These are phyloP conservation scores for Emericellopsis terricola DNA, from an alignment of 495 filamentous ascomycete genomes.

Conservation along the genomic window DNA sequence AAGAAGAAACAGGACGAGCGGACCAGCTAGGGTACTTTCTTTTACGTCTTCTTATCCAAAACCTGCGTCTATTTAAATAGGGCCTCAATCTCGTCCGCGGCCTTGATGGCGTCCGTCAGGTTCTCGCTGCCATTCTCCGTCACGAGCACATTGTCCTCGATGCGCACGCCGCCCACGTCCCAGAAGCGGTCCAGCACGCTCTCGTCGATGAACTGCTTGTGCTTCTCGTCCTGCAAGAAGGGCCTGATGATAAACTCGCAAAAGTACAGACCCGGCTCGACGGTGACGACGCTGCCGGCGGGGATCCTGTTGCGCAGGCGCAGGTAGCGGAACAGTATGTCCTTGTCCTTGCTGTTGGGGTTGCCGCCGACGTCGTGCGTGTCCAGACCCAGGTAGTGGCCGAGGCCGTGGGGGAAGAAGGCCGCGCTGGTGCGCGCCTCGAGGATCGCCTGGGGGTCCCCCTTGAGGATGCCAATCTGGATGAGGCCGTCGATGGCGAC, in stretches of 20 bases:
- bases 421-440: constrained; percentile 57
- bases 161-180: constrained; percentile 72
- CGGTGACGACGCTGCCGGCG: constrained; percentile 65
- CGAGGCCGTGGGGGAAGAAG: constrained; percentile 85
- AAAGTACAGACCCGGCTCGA: constrained; percentile 90
- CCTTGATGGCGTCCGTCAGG: constrained; percentile 60
- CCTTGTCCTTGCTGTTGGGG: constrained; percentile 66
- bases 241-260: constrained; percentile 84
- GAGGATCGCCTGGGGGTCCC: constrained; percentile 52
- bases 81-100: constrained; percentile 49
- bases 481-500: constrained; percentile 68
- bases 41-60: too few species aligned
- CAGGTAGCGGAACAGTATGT: constrained; percentile 73
- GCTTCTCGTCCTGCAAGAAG: constrained; percentile 49
- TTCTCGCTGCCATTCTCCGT: constrained; percentile 64
- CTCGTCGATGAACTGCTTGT: constrained; percentile 54
- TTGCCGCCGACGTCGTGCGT: constrained; percentile 85
- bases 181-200: constrained; percentile 66
- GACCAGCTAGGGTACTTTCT: too few species aligned
- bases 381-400: constrained; percentile 88
- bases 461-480: constrained; percentile 55
- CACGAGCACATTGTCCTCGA: constrained; percentile 58
- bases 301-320: constrained; percentile 63
- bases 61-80: too few species aligned
- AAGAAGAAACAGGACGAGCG: too few species aligned